Conservation (phyloP, 768 basidiomycete genomes). For the Inosperma sp. region DNA sequence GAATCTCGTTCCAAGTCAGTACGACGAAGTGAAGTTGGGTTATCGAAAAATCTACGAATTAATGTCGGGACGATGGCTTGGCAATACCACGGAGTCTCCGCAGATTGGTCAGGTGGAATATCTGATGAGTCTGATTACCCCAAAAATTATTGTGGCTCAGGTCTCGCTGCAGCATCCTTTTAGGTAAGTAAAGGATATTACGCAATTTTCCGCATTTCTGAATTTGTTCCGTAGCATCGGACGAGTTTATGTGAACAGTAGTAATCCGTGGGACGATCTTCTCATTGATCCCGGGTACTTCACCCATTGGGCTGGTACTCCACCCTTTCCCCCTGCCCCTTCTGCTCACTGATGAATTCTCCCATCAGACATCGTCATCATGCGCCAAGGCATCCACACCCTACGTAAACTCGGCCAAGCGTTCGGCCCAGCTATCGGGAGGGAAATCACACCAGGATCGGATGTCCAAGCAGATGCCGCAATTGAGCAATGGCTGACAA, state of each 20-base stretch:
- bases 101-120: constrained; percentile 58
- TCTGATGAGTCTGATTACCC: constrained; percentile 36
- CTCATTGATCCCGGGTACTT: constrained; percentile 66
- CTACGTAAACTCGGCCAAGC: too few relatives aligned
- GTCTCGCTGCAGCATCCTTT: constrained; percentile 62
- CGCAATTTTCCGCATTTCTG: background rate
- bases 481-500: constrained; percentile 46
- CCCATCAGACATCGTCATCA: constrained; percentile 36
- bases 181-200: constrained; percentile 28
- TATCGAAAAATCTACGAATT: constrained; percentile 51
- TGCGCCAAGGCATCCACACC: constrained; percentile 55
- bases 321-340: background rate
- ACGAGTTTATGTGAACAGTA: constrained; percentile 56
- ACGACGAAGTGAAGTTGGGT: constrained; percentile 45
- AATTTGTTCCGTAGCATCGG: constrained; percentile 40
- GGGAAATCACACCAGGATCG: constrained; percentile 23
- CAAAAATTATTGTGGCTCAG: constrained; percentile 46
- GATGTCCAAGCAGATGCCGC: constrained; percentile 48
- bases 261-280: constrained; percentile 56
- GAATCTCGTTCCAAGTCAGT: constrained; percentile 42
- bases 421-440: constrained; percentile 37
- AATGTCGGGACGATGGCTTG: constrained; percentile 35
- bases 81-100: constrained; percentile 45
- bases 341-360: background rate
- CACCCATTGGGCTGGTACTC: constrained; percentile 46